Evolutionary conservation across 2,329 filamentous ascomycete species (phyloP), one percentile per base, ranked within the genome.

Genomic region (Periconia digitata): DNA sequence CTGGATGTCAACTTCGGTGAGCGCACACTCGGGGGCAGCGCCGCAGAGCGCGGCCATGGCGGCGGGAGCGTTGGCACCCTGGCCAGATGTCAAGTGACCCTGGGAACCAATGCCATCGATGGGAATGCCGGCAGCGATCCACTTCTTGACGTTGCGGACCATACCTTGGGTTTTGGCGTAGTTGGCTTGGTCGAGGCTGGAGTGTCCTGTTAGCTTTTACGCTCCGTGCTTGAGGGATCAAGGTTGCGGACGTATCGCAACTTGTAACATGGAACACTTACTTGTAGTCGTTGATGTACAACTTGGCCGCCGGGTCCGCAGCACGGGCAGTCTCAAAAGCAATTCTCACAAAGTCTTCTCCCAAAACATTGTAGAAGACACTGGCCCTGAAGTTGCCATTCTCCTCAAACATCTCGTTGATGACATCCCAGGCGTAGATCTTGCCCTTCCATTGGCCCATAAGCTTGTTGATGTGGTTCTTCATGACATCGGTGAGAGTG

Each of bases 211-310:
- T 39, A 59, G 56, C 39, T 20, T 48, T 16, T 15, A 36, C 12
- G 12, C n/a, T n/a, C 15, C 20, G 8, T 32, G 10, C n/a, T 43
- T 35, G 22, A 15, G 20, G 20, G 6, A 22, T 12, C 20, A 13
- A 21, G 27, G n/a, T 15, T 32, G 17, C 15, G 15, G 15, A 16
- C 22, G 20, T 21, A 8, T 15, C 13, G 18, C 37, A 39, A 20
- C 8, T 6, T 20, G 13, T 29, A 27, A 6, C 8, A 38, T 27
- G 43, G 32, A 23, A 36, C 1, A 36, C 64, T 59, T 50, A 72
- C 67, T 76, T 79, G 67, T 78, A 79, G 63, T 91, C 86, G 69
- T 90, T 91, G 74, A 90, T 88, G 75, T 89, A 91, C 34, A 90
- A 75, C 74, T 85, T 86, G 5, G 84, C 85, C 49, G 72, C 60